Conservation (phyloP, 1,139 yeast species). For the Geotrichum reessii region DNA sequence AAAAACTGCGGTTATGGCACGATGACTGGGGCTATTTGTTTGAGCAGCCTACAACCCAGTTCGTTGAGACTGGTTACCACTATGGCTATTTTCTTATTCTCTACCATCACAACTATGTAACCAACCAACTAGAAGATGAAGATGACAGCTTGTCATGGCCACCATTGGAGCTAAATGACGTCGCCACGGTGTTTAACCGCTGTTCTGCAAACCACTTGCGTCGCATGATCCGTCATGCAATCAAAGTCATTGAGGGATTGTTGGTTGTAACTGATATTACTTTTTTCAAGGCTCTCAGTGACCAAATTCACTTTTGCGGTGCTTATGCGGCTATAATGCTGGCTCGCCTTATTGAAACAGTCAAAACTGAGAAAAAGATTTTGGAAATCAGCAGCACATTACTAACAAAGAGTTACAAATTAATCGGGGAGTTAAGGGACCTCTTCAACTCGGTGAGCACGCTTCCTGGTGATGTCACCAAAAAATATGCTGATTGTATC, state of each 20-base stretch:
- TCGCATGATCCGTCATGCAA: conserved; percentile 37
- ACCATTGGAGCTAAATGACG: conserved; percentile 8
- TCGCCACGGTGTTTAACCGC: conserved; percentile 15
- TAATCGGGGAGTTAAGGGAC: conserved; percentile 5
- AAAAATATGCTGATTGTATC: conserved; percentile 26
- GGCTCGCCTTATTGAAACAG: conserved; percentile 32
- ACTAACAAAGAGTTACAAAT: conserved; percentile 10
- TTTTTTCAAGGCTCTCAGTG: conserved; percentile 63
- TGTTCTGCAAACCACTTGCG: conserved; percentile 21
- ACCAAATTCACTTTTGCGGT: conserved; percentile 58
- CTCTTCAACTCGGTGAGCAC: conserved; percentile 10
- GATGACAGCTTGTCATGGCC: conserved; percentile 6
- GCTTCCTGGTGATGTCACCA: conserved; percentile 23
- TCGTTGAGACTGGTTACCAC: conserved; percentile 68
- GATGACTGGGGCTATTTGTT: conserved; percentile 68
- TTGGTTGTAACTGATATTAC: conserved; percentile 49
- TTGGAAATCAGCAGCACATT: conserved; percentile 14
- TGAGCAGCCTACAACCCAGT: conserved; percentile 69
- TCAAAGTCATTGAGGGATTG: conserved; percentile 42
- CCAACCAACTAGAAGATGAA: not conserved
- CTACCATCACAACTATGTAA: conserved; percentile 34
- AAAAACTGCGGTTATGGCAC: conserved; percentile 52
- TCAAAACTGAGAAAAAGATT: conserved; percentile 7
- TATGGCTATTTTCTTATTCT: conserved; percentile 54
- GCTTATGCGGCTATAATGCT: conserved; percentile 48